phyloP scores from a whole-genome alignment of 2,329 filamentous ascomycete species.

The Paraphaeosphaeria minitans region DNA sequence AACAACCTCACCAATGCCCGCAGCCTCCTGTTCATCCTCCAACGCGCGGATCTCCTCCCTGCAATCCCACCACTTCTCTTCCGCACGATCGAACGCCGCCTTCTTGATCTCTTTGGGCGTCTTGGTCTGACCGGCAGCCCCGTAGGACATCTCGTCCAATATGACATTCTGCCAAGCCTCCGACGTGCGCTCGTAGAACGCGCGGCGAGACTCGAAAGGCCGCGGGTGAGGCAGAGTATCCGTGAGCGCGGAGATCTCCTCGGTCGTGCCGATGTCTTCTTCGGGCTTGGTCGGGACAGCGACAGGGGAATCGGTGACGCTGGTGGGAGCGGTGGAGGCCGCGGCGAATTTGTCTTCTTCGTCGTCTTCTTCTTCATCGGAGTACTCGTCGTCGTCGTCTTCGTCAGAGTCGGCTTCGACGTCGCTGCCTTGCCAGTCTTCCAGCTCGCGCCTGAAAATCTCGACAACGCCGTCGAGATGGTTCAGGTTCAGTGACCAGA shows the following conservation, averaged over 20 bases:
- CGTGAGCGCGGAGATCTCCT: constrained; percentile 60
- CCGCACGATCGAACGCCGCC: constrained; percentile 85
- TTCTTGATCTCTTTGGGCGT: constrained; percentile 90
- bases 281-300: constrained; percentile 33
- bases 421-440: constrained; percentile 74
- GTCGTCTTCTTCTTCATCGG: constrained; percentile 47
- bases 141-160: constrained; percentile 72
- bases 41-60: constrained; percentile 88
- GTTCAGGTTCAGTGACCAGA: constrained; percentile 91
- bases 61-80: constrained; percentile 99
- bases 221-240: constrained; percentile 77
- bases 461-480: constrained; percentile 94
- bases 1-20: constrained; percentile 93
- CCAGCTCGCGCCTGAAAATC: constrained; percentile 81
- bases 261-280: constrained; percentile 53
- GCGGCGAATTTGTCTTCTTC: constrained; percentile 65
- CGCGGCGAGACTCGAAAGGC: constrained; percentile 87
- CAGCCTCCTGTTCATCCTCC: constrained; percentile 95
- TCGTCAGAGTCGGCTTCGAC: constrained; percentile 55
- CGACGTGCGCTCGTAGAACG: constrained; percentile 89
- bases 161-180: constrained; percentile 89
- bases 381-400: constrained; percentile 52
- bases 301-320: constrained; percentile 32
- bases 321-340: constrained; percentile 60
- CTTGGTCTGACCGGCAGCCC: constrained; percentile 63